Base-by-base conservation (phyloP, 2,329 filamentous ascomycete species). In the Huntiella decipiens region DNA sequence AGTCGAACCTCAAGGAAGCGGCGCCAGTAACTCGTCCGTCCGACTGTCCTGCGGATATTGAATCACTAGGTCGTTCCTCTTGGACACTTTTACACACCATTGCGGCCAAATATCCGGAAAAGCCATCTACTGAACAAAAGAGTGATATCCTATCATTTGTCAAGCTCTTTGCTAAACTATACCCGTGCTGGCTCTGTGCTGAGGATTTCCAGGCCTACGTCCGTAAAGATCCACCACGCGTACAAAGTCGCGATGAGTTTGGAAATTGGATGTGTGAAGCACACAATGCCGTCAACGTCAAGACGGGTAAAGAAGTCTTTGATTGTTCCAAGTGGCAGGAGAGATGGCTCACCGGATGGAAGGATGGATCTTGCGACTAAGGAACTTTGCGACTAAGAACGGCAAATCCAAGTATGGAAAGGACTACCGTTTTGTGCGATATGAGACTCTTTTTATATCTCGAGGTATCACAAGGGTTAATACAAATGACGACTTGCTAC, bases 41-140 rank as follows among this genome's bases (percentile, higher is more conserved):
- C 48, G 82, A 93, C 61, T 96, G 88, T 58, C 91, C 91, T 0
- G 81, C 91, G 1, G 87, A 96, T 58, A 84, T 95, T 52, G 85
- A 93, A 58, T 64, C 70, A 12, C 77, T 98, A 4, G 91, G 91
- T 42, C 82, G 86, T 51, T 79, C 78, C 50, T 83, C 85, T 10
- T 98, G 91, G 91, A 95, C 86, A 0, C 72, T 98, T 15, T 74
- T 98, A 1, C 91, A 98, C 66, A 80, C 82, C 6, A 82, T 98
- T 52, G 83, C 88, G 11, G 91, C 87, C 0, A 75, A 75, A 11
- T 98, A 96, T 60, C 91, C 91, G 1, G 66, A 71, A 5, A 62
- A 59, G 5, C 85, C 91, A 0, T 74, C 78, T 0, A 60, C 66
- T 1, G 61, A 66, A 7, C 74, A 94, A 54, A 85, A 95, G 58